Evolutionary conservation across 192 early-diverging fungal genomes (phyloP), one percentile per base, ranked within the genome.

Genomic region (Chytriomyces hyalinus): DNA sequence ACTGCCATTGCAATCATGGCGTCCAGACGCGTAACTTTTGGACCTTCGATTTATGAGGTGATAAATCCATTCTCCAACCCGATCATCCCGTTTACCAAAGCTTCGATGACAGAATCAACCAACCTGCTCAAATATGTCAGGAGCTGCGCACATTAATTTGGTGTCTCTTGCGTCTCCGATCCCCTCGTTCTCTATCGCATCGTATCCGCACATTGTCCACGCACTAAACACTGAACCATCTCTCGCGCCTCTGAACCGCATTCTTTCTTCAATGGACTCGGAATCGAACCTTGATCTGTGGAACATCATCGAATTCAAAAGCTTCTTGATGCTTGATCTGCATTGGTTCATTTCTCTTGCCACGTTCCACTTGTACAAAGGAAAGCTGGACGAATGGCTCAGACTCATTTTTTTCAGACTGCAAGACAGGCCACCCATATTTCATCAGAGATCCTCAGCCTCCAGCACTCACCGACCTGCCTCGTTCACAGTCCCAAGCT

Each of bases 331-430:
- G 36, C 36, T 36, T 36, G 53, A 57, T 57, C 15, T 57, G 4
- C 20, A n/a, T 20, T n/a, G 53, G 53, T 20, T 57, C 53, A 20
- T 57, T n/a, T 13, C 20, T 57, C 15, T 57, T 57, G 53, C 15
- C 13, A 57, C 53, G 53, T 57, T 57, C 53, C 53, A 57, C 53
- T 57, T 57, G 53, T 57, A 57, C 53, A 57, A 57, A 20, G 53
- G 53, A 57, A 57, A 57, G 53, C 53, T 57, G 53, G 53, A 57
- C 53, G 13, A 13, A n/a, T 57, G 53, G 53, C 53, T 57, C 53
- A 20, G 15, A 57, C 20, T 20, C 53, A 57, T 57, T 57, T 57
- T 57, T 57, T 20, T 20, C 20, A 2, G 53, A n/a, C 53, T 57
- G 15, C 36, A 36, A 57, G 20, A 57, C 53, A 57, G 13, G 5